Conservation (phyloP, 1,284 basidiomycete species). For the Cutaneotrichosporon sp. region DNA sequence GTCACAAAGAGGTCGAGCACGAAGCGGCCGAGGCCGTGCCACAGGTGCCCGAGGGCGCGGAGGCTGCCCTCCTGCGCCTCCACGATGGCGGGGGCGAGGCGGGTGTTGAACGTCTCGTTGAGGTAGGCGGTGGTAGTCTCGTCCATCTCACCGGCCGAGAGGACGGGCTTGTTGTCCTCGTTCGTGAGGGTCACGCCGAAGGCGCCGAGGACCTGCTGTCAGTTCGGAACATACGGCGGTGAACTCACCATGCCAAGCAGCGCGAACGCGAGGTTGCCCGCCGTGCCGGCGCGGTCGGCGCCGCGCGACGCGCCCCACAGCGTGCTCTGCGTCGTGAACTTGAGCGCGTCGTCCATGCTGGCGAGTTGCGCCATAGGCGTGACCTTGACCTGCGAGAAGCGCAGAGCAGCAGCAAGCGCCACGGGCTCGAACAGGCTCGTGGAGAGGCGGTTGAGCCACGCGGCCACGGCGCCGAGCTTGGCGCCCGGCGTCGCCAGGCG, state of each 20-base stretch:
- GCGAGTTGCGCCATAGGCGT: slow-evolving; percentile 37
- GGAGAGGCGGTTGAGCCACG: slow-evolving; percentile 38
- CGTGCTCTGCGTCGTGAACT: slow-evolving; percentile 29
- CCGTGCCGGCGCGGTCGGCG: slow-evolving; percentile 19
- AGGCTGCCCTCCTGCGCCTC: slow-evolving; percentile 13
- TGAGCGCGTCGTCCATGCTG: slow-evolving; percentile 37
- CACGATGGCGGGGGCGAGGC: slow-evolving; percentile 21
- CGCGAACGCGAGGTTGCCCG: slow-evolving; percentile 21
- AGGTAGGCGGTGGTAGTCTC: slow-evolving; percentile 20
- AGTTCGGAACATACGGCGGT: no score
- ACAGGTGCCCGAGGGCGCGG: slow-evolving; percentile 54
- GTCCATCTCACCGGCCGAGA: slow-evolving; percentile 2
- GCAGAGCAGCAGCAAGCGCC: slow-evolving; percentile 26
- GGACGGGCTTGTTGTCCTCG: slow-evolving; percentile 4
- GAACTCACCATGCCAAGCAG: slow-evolving; percentile 26
- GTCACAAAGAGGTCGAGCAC: slow-evolving; percentile 69
- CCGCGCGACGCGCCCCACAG: slow-evolving; percentile 27
- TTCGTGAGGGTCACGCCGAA: slow-evolving; percentile 20
- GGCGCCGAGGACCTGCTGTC: slow-evolving; percentile 27
- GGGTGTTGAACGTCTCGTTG: slow-evolving; percentile 11
- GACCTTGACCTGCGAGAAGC: slow-evolving; percentile 23
- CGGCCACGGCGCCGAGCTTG: slow-evolving; percentile 18
- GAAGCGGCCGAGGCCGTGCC: slow-evolving; percentile 63
- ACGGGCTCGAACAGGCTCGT: slow-evolving; percentile 35
- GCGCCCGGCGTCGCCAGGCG: slow-evolving; percentile 6